A percentile compares a stretch with the other conserved stretches of the same genome.
phyloP scores from a whole-genome alignment of 768 basidiomycete species.

The Royoungia palumana region DNA sequence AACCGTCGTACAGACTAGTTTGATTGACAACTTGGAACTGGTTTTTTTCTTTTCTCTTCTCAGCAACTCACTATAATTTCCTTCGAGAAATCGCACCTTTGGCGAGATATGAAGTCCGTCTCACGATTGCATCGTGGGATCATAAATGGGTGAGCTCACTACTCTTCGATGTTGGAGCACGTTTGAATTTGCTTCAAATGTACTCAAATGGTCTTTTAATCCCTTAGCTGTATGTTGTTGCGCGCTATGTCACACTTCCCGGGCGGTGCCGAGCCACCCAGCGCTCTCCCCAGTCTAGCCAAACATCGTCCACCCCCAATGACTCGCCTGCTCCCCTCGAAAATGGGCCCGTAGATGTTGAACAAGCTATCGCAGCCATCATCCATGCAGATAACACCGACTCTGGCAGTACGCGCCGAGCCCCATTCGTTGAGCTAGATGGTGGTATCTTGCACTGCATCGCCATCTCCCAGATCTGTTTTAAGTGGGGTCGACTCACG shows the following conservation, averaged over 20 bases:
- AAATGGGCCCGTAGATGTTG: slow-evolving; percentile 12
- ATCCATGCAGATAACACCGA: background rate
- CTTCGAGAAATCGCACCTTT: slow-evolving; percentile 68
- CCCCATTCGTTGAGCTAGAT: slow-evolving; percentile 35
- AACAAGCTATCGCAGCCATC: slow-evolving; percentile 13
- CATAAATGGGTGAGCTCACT: slow-evolving; percentile 67
- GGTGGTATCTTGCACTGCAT: slow-evolving; percentile 61
- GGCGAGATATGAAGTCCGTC: slow-evolving; percentile 56
- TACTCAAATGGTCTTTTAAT: background rate
- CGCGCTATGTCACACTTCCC: slow-evolving; percentile 60
- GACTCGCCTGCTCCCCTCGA: background rate
- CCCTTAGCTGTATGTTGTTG: slow-evolving; percentile 56
- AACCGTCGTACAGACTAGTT: background rate
- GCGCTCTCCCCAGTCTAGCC: slow-evolving; percentile 25
- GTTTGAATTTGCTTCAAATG: no score
- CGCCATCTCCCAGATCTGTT: slow-evolving; percentile 60
- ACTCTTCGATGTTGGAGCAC: background rate
- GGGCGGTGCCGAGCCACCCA: slow-evolving; percentile 13
- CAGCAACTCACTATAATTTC: slow-evolving; percentile 67
- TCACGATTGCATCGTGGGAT: slow-evolving; percentile 62
- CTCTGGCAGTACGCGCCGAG: background rate
- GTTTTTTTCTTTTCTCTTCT: background rate
- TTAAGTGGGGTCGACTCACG: slow-evolving; percentile 70
- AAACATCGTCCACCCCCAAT: slow-evolving; percentile 24
- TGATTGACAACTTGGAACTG: background rate